Evolutionary conservation across 768 basidiomycete species (phyloP).

Genomic region (Russula sp.): DNA sequence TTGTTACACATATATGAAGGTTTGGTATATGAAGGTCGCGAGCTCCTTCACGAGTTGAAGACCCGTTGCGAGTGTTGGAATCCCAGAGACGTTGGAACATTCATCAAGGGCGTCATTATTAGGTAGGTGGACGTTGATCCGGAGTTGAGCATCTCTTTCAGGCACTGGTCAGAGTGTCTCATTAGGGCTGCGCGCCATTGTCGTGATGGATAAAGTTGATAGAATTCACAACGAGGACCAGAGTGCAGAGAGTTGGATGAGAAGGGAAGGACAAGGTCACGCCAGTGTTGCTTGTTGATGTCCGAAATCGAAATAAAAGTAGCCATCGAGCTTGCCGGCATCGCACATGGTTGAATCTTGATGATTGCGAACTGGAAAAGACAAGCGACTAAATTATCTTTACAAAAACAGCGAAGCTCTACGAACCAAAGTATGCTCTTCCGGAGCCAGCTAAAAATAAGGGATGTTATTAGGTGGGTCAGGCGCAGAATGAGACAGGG

Average conservation of each 20-base stretch:
- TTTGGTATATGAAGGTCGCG: not conserved
- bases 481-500: not conserved
- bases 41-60: not conserved
- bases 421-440: constrained; percentile 21
- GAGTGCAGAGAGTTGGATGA: constrained; percentile 18
- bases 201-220: not conserved
- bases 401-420: not conserved
- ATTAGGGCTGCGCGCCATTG: not conserved
- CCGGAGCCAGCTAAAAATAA: constrained; percentile 3
- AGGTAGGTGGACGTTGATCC: not conserved
- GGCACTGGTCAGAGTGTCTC: not conserved
- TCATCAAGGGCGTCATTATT: constrained; percentile 5
- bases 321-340: not conserved
- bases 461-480: not conserved
- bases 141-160: constrained; percentile 6
- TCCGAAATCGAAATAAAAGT: constrained; percentile 14
- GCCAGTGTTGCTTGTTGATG: not conserved
- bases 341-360: not conserved
- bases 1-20: constrained; percentile 1
- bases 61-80: not conserved
- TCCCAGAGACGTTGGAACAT: not conserved
- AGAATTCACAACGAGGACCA: not conserved
- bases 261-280: constrained; percentile 9
- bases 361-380: constrained; percentile 11
- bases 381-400: not conserved